Percentiles rank a stretch among this genome's conserved stretches.
Conservation (phyloP, 148 eudicot genomes). For the Simmondsia chinensis region DNA sequence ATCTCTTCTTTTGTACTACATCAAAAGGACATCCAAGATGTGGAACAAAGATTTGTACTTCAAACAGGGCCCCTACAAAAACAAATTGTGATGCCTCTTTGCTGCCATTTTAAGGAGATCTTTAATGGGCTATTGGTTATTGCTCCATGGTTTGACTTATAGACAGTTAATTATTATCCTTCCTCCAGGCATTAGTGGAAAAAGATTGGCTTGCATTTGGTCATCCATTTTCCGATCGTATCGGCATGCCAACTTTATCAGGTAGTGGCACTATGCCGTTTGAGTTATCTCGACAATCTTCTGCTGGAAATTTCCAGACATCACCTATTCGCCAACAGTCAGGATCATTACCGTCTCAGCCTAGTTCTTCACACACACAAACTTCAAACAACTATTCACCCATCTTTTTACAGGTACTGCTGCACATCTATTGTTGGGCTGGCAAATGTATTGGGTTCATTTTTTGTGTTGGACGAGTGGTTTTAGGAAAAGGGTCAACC, state of each 20-base stretch:
- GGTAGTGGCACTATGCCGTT: conserved; percentile 52
- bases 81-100: too few relatives aligned
- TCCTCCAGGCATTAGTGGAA: conserved; percentile 98
- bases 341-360: conserved; percentile 49
- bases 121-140: too few relatives aligned
- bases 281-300: conserved; percentile 63
- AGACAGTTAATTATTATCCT: background rate
- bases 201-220: conserved; percentile 99
- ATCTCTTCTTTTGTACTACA: too few relatives aligned
- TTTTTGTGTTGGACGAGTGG: too few relatives aligned
- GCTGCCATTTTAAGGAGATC: too few relatives aligned
- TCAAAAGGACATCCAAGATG: too few relatives aligned
- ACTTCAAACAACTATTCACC: conserved; percentile 61
- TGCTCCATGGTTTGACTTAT: conserved; percentile 4
- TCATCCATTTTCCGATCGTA: conserved; percentile 91
- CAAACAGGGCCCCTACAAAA: too few relatives aligned
- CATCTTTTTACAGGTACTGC: conserved; percentile 76
- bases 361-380: conserved; percentile 58
- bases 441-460: too few relatives aligned
- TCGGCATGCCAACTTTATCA: conserved; percentile 62
- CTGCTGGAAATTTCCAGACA: conserved; percentile 51
- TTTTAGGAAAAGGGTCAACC: too few relatives aligned
- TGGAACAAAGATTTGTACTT: too few relatives aligned
- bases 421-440: too few relatives aligned
- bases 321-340: conserved; percentile 67